Percentiles rank a stretch among this genome's conserved stretches.
phyloP scores from a whole-genome alignment of 345 rosid genomes.

The Arabidopsis suecica region DNA sequence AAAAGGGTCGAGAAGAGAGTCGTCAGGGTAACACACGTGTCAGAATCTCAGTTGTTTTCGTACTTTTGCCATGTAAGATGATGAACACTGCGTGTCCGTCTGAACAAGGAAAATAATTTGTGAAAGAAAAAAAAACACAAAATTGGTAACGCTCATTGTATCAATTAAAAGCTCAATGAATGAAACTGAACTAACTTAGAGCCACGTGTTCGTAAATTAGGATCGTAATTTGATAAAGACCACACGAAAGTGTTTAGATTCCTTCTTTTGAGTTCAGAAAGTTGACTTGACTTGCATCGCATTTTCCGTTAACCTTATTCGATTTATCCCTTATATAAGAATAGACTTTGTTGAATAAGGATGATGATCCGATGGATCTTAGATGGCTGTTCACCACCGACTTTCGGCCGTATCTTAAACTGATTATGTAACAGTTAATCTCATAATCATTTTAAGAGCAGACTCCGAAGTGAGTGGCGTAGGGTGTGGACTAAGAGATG shows the following conservation, averaged over 20 bases:
- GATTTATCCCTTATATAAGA: conserved; percentile 9
- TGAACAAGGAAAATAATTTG: conserved; percentile 1
- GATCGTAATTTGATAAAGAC: conserved; percentile 27
- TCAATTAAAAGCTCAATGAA: conserved; percentile 5
- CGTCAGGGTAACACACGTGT: conserved; percentile 15
- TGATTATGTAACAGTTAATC: no score
- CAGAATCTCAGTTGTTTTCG: not conserved
- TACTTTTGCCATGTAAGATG: conserved; percentile 6
- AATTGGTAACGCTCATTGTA: conserved; percentile 20
- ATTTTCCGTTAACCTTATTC: conserved; percentile 31
- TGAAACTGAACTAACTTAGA: conserved; percentile 11
- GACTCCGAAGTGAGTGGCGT: not conserved
- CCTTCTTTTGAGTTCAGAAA: conserved; percentile 18
- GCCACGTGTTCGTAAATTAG: conserved; percentile 20
- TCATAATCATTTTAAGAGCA: not conserved
- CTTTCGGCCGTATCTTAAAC: no score
- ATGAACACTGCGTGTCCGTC: conserved; percentile 29
- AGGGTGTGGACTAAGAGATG: conserved; percentile 4
- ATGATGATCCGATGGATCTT: not conserved
- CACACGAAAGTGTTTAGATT: conserved; percentile 28
- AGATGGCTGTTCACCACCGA: no score
- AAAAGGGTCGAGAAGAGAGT: conserved; percentile 8
- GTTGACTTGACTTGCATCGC: conserved; percentile 2
- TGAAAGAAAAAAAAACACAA: not conserved
- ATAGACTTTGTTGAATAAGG: not conserved